Evolutionary conservation across 192 early-diverging fungal genomes (phyloP).

Genomic region (Rhizoclosmatium globosum): DNA sequence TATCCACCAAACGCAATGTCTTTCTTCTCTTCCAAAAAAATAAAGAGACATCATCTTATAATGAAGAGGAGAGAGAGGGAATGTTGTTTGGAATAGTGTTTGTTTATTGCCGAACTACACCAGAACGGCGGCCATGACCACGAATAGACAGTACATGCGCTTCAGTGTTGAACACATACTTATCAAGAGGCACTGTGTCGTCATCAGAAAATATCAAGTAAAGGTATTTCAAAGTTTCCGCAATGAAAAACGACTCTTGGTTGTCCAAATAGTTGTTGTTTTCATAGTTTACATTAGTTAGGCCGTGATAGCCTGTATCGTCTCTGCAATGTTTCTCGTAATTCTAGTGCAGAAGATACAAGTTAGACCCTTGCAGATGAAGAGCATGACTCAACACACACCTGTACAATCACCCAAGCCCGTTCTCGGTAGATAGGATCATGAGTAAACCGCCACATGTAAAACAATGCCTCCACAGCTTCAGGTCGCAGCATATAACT

Average conservation of each 20-base stretch:
- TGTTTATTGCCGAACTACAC: no score
- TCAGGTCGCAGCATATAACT: slow-evolving; percentile 42
- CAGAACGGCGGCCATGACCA: no score
- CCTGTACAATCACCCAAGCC: slow-evolving; percentile 52
- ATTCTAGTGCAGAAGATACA: no score
- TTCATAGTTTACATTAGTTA: not conserved
- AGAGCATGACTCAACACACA: no score
- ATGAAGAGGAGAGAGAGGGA: no score
- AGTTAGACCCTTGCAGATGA: no score
- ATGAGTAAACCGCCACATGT: slow-evolving; percentile 62
- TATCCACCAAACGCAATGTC: no score
- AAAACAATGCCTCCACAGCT: slow-evolving; percentile 42
- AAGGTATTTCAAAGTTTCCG: slow-evolving; percentile 96
- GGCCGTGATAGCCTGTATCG: slow-evolving; percentile 21
- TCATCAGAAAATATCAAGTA: slow-evolving; percentile 79
- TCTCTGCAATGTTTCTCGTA: slow-evolving; percentile 21
- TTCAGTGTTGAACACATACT: slow-evolving; percentile 95
- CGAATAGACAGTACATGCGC: slow-evolving; percentile 79
- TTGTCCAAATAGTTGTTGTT: slow-evolving; percentile 25
- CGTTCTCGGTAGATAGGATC: slow-evolving; percentile 59
- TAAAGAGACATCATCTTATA: no score
- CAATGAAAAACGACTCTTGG: slow-evolving; percentile 80
- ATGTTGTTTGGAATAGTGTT: no score
- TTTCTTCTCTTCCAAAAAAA: no score
- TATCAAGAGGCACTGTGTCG: slow-evolving; percentile 71